Conservation (phyloP, 2,329 filamentous ascomycete species). For the Colletotrichum horii region DNA sequence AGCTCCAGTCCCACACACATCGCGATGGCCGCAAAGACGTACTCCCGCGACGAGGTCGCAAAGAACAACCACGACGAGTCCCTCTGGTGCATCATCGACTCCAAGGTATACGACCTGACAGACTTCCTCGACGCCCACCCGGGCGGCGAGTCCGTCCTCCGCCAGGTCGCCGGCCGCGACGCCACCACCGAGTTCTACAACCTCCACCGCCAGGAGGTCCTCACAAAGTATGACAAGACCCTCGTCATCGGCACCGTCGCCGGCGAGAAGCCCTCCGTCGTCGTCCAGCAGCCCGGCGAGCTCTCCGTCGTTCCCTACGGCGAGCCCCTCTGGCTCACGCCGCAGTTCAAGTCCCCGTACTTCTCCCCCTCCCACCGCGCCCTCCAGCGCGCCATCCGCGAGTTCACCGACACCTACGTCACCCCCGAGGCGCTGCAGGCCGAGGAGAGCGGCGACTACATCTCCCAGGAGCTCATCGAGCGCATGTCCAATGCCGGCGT, state of each 20-base stretch:
- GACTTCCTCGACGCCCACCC: constrained; percentile 88
- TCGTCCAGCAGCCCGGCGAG: constrained; percentile 72
- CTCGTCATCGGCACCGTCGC: constrained; percentile 78
- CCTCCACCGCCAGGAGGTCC: constrained; percentile 88
- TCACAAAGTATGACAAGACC: constrained; percentile 73
- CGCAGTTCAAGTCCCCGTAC: constrained; percentile 79
- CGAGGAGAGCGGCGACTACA: constrained; percentile 75
- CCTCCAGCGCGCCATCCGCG: constrained; percentile 72
- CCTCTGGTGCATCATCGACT: constrained; percentile 85
- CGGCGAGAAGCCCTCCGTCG: constrained; percentile 76
- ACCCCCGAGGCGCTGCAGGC: constrained; percentile 77
- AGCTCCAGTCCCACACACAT: background rate
- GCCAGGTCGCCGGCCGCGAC: constrained; percentile 81
- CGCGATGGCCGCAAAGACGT: constrained; percentile 50
- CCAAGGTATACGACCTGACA: constrained; percentile 84
- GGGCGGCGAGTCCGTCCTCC: constrained; percentile 79
- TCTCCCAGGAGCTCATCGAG: constrained; percentile 76
- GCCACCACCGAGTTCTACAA: constrained; percentile 89
- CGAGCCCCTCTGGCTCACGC: constrained; percentile 82
- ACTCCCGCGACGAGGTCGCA: constrained; percentile 70
- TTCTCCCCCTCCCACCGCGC: constrained; percentile 76
- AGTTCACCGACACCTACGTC: constrained; percentile 75
- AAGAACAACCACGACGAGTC: constrained; percentile 78
- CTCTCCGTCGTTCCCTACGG: constrained; percentile 81
- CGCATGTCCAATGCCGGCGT: constrained; percentile 77